These are phyloP conservation scores for Fragosphaeria purpurea DNA, from an alignment of 2,329 filamentous ascomycete genomes.

Conservation along the genomic window DNA sequence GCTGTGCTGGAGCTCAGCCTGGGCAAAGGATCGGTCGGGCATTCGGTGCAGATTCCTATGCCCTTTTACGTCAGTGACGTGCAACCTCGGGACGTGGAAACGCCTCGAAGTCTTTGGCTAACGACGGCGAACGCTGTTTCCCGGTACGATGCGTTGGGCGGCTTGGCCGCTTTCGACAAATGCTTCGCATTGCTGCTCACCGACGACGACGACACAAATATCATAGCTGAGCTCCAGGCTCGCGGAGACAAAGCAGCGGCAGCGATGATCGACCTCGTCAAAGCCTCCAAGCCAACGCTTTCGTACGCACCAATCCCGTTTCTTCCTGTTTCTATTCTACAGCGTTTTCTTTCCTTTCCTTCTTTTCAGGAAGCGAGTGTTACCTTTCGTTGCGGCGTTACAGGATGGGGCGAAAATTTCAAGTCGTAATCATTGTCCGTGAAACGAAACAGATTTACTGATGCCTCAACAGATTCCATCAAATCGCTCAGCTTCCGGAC, in stretches of 20 bases:
- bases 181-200: constrained; percentile 81
- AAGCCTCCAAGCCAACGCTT: constrained; percentile 58
- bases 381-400: too few species aligned
- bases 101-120: constrained; percentile 64
- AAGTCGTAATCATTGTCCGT: too few species aligned
- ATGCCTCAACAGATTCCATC: constrained; percentile 37
- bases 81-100: constrained; percentile 56
- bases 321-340: too few species aligned
- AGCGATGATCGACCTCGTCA: constrained; percentile 72
- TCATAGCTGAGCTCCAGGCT: constrained; percentile 62
- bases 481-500: constrained; percentile 52
- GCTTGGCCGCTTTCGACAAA: constrained; percentile 63
- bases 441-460: too few species aligned
- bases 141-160: constrained; percentile 56
- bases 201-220: constrained; percentile 69
- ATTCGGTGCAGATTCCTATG: constrained; percentile 55
- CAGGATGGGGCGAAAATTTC: too few species aligned
- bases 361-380: too few species aligned
- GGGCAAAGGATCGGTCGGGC: constrained; percentile 44
- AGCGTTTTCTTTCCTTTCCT: too few species aligned
- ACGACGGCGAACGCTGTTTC: constrained; percentile 74
- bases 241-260: constrained; percentile 67
- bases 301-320: constrained; percentile 34
- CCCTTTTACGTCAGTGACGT: constrained; percentile 64
- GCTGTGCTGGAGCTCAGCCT: constrained; percentile 71